Evolutionary conservation across 305 asterid species (phyloP), one percentile per base, ranked within the genome.

Genomic region (Solanum hybrid): DNA sequence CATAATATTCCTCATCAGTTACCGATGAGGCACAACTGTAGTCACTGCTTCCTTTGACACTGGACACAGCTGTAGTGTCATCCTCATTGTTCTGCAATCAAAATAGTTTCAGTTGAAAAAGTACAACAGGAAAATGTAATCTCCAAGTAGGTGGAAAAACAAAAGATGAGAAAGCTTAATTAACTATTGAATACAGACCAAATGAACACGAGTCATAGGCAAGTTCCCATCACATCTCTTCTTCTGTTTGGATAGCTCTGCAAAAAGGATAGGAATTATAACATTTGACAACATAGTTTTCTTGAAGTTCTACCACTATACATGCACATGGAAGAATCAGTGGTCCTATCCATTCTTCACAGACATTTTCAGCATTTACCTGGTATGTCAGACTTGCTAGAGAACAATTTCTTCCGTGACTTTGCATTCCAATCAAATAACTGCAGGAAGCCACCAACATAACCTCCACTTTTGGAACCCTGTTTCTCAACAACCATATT

Each of bases 381-480:
- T 26, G 98, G 94, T 84, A 90, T 37, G 79, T 93, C 95, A 34
- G 94, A 92, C 93, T 96, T 96, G 96, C 93, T 94, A 10, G 96
- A 91, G 92, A 96, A 95, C 94, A 96, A 91, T 91, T 96, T 97
- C 95, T 96, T 97, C 39, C 96, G 94, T 65, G 98, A 97, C 93
- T 96, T 96, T 45, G 97, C 95, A 88, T 96, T 96, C 99, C 99
- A 97, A 91, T 96, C 99, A 86, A 96, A 96, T 38, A 96, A 91
- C 91, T 97, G 98, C 81, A 96, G 95, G 91, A 97, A 92, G 83
- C 98, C 98, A 83, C 98, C 98, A 61, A 95, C 96, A 92, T 95
- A 94, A 76, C 96, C 94, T 79, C 95, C 98, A 73, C 93, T 93
- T 91, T 92, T 96, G 29, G 96, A 93, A 89, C 94, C 90, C 51